These are phyloP conservation scores for Gryganskiella cystojenkinii DNA, from an alignment of 192 early-diverging fungal species.

Conservation along the genomic window DNA sequence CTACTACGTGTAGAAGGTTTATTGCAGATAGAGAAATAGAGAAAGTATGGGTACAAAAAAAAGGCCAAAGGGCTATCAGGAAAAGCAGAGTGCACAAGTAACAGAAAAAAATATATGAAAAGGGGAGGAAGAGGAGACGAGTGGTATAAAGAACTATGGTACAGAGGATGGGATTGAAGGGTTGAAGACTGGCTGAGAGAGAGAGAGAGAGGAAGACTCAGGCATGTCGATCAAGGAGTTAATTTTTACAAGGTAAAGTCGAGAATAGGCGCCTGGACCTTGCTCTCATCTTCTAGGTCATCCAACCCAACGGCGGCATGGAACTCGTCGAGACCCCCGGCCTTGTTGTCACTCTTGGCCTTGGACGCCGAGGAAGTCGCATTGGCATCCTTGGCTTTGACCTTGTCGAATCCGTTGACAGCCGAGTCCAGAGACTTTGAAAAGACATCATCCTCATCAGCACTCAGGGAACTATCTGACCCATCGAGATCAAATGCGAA, in stretches of 20 bases:
- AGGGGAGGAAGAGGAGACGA: not conserved
- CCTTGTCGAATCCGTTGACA: conserved; percentile 17
- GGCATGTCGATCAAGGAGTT: no score
- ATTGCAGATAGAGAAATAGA: no score
- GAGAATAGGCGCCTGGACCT: conserved; percentile 33
- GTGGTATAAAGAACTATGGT: not conserved
- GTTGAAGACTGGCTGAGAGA: not conserved
- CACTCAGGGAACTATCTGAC: conserved; percentile 43
- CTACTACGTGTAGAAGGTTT: no score
- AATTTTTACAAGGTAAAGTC: conserved; percentile 32
- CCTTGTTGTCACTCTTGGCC: not conserved
- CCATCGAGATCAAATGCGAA: conserved; percentile 32
- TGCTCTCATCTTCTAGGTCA: conserved; percentile 34
- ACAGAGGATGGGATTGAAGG: not conserved
- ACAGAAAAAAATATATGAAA: not conserved
- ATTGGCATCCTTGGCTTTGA: not conserved
- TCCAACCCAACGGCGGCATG: conserved; percentile 12
- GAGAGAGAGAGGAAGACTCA: not conserved
- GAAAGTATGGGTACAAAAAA: no score
- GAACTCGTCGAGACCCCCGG: not conserved
- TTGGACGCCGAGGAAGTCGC: no score
- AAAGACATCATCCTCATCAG: conserved; percentile 43
- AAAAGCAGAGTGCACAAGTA: not conserved
- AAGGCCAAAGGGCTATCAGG: not conserved
- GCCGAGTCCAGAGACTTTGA: no score